phyloP scores from a whole-genome alignment of 1,139 yeast species.

The Scheffersomyces cryptocercus region DNA sequence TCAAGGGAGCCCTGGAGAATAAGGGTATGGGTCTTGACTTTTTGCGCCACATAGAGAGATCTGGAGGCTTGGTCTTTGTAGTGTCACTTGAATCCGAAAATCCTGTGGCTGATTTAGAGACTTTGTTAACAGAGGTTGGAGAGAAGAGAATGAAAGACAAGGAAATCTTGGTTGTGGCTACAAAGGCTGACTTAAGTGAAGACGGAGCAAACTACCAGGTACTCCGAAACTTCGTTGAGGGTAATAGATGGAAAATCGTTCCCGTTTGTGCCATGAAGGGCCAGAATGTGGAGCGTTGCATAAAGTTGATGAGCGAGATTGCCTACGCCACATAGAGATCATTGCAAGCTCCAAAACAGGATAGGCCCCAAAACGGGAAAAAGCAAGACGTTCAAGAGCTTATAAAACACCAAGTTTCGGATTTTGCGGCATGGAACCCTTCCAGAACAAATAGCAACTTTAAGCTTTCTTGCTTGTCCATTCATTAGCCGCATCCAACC shows the following conservation, averaged over 20 bases:
- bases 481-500: no score
- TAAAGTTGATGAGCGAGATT: constrained; percentile 68
- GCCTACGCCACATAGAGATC: constrained; percentile 24
- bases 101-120: constrained; percentile 64
- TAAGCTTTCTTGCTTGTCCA: no score
- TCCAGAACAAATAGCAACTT: no score
- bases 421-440: no score
- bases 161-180: constrained; percentile 74
- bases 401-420: no score
- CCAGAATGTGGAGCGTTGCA: constrained; percentile 71
- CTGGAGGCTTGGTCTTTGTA: constrained; percentile 87
- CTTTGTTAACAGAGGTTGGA: constrained; percentile 72
- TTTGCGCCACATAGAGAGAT: constrained; percentile 86
- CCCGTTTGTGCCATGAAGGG: constrained; percentile 82
- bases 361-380: no score
- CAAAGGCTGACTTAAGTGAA: constrained; percentile 79
- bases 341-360: background rate
- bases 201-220: constrained; percentile 44
- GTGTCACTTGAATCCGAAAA: constrained; percentile 65
- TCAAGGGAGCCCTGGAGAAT: constrained; percentile 80
- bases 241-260: constrained; percentile 61
- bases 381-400: no score
- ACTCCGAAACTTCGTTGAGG: constrained; percentile 44
- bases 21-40: constrained; percentile 95
- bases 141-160: constrained; percentile 56